Percentiles rank a stretch among this genome's conserved stretches.
Evolutionary conservation across 2,329 filamentous ascomycete species (phyloP).

Genomic region (Aspergillus sp.): DNA sequence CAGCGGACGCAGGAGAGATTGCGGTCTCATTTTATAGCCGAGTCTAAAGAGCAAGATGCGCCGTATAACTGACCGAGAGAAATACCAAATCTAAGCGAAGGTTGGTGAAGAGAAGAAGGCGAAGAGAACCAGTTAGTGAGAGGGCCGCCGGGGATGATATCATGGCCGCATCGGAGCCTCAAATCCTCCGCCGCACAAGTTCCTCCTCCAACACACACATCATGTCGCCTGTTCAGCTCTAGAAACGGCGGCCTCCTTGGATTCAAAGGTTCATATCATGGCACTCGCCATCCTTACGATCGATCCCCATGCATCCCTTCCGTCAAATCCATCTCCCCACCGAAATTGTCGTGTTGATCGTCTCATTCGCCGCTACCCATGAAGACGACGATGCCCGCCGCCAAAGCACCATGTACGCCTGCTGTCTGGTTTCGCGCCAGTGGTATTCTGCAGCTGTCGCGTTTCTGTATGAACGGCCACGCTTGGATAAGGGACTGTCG

Average conservation of each 20-base stretch:
- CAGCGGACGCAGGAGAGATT: conserved; percentile 18
- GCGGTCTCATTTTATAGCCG: conserved; percentile 17
- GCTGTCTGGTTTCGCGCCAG: conserved; percentile 46
- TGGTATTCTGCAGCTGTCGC: conserved; percentile 50
- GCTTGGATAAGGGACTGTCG: conserved; percentile 41
- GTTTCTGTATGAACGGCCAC: conserved; percentile 46
- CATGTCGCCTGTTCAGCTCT: too few species aligned
- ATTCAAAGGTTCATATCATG: conserved; percentile 3
- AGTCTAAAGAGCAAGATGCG: background rate
- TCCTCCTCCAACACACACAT: background rate
- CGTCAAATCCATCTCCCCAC: conserved; percentile 41
- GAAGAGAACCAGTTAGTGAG: background rate
- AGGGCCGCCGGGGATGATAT: background rate
- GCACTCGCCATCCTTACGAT: background rate
- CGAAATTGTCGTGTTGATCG: conserved; percentile 46
- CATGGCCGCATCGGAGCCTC: background rate
- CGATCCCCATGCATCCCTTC: background rate
- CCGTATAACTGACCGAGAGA: background rate
- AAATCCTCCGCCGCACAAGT: background rate
- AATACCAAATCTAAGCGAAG: background rate
- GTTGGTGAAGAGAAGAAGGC: background rate
- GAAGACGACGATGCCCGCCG: conserved; percentile 20
- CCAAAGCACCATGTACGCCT: conserved; percentile 44
- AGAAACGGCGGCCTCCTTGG: too few species aligned
- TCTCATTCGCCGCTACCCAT: conserved; percentile 35